phyloP scores from a whole-genome alignment of 257 asterid species.

The Solanum chaucha region DNA sequence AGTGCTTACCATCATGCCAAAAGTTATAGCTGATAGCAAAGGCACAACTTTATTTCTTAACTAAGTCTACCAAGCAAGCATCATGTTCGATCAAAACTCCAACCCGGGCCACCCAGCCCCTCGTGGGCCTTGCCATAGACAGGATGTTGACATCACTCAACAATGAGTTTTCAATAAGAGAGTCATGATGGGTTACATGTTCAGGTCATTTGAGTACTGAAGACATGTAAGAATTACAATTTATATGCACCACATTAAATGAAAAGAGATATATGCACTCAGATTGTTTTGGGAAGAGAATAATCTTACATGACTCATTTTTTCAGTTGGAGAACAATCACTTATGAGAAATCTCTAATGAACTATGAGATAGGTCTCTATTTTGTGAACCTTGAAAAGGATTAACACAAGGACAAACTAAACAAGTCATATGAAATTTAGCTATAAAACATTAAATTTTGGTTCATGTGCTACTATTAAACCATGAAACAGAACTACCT shows the following conservation, averaged over 20 bases:
- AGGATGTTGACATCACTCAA: no score
- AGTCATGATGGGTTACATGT: not conserved
- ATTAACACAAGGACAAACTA: not conserved
- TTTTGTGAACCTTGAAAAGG: not conserved
- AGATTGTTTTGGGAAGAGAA: not conserved
- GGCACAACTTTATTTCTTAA: no score
- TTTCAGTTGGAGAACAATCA: not conserved
- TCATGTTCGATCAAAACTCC: no score
- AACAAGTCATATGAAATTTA: not conserved
- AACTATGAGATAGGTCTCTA: not conserved
- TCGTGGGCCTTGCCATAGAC: no score
- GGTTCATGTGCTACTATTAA: not conserved
- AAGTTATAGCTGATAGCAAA: no score
- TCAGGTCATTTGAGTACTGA: not conserved
- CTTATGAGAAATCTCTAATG: not conserved
- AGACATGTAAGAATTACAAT: not conserved
- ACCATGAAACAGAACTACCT: not conserved
- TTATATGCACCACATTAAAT: not conserved
- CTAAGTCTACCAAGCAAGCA: no score
- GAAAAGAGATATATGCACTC: not conserved
- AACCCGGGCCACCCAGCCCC: no score
- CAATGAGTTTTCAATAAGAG: not conserved
- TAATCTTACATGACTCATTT: not conserved
- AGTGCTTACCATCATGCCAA: no score
- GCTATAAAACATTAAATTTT: not conserved